A percentile compares a stretch with the other conserved stretches of the same genome.
Evolutionary conservation across 345 rosid genomes (phyloP).

Genomic region (Salix caprea): DNA sequence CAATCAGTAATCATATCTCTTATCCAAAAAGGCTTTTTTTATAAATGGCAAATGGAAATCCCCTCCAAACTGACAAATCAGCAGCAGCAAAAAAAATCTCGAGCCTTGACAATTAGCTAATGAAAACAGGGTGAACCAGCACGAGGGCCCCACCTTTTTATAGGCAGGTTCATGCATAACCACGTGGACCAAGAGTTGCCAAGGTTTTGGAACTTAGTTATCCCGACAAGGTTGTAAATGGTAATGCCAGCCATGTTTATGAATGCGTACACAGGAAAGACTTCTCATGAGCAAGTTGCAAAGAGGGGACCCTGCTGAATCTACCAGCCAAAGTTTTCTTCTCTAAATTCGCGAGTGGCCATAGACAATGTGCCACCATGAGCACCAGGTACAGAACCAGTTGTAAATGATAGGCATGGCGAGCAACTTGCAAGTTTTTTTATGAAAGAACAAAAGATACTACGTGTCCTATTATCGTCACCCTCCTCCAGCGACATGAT

Average conservation of each 20-base stretch:
- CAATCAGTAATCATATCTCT: not conserved
- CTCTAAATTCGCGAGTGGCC: slow-evolving; percentile 1
- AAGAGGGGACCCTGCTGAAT: not conserved
- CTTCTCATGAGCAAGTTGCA: slow-evolving; percentile 26
- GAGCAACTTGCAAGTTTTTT: slow-evolving; percentile 12
- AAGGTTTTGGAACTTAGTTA: not conserved
- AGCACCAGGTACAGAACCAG: not conserved
- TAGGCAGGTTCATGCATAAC: not conserved
- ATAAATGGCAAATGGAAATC: not conserved
- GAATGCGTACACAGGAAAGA: not conserved
- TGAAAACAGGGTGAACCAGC: not conserved
- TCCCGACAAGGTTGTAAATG: not conserved
- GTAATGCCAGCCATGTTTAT: not conserved
- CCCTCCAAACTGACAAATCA: not conserved
- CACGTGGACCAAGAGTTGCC: not conserved
- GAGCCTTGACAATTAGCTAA: not conserved
- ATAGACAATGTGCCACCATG: slow-evolving; percentile 4
- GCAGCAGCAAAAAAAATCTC: not conserved
- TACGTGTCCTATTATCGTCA: not conserved
- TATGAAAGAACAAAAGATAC: not conserved
- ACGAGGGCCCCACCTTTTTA: not conserved
- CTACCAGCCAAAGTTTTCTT: slow-evolving; percentile 18
- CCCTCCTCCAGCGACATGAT: slow-evolving; percentile 2
- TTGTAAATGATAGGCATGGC: not conserved
- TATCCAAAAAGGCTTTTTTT: not conserved